These are phyloP conservation scores for Nemania abortiva DNA, from an alignment of 2,329 filamentous ascomycete species.

Conservation along the genomic window DNA sequence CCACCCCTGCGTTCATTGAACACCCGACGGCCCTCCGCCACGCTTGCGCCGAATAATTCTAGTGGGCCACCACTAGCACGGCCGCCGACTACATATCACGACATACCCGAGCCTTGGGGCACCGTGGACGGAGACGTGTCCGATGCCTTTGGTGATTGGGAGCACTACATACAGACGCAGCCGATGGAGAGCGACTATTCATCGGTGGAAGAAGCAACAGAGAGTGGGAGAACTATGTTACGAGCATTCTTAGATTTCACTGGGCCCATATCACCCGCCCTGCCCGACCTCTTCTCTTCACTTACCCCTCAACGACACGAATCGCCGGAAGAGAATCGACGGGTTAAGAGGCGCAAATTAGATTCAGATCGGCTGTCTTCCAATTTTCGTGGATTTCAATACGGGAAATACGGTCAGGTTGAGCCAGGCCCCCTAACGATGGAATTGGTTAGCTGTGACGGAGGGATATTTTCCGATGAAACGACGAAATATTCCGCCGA, in stretches of 20 bases:
- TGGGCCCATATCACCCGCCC: conserved; percentile 36
- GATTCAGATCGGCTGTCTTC: conserved; percentile 70
- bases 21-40: conserved; percentile 46
- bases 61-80: conserved; percentile 41
- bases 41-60: conserved; percentile 44
- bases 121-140: conserved; percentile 38
- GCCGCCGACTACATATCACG: conserved; percentile 36
- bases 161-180: neutral
- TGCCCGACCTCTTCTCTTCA: conserved; percentile 48
- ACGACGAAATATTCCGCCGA: conserved; percentile 72
- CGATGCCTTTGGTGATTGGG: neutral
- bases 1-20: conserved; percentile 55
- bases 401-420: conserved; percentile 89
- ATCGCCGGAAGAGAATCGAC: conserved; percentile 55
- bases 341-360: conserved; percentile 76
- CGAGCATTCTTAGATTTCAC: conserved; percentile 47
- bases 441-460: conserved; percentile 92
- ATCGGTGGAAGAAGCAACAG: conserved; percentile 16
- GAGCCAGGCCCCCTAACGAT: conserved; percentile 84
- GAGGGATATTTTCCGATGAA: conserved; percentile 76
- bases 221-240: conserved; percentile 43
- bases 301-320: conserved; percentile 45
- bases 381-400: conserved; percentile 73
- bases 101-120: conserved; percentile 35
- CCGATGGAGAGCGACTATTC: conserved; percentile 4